Evolutionary conservation across 192 early-diverging fungal species (phyloP).

Genomic region (Glomus cerebriforme): DNA sequence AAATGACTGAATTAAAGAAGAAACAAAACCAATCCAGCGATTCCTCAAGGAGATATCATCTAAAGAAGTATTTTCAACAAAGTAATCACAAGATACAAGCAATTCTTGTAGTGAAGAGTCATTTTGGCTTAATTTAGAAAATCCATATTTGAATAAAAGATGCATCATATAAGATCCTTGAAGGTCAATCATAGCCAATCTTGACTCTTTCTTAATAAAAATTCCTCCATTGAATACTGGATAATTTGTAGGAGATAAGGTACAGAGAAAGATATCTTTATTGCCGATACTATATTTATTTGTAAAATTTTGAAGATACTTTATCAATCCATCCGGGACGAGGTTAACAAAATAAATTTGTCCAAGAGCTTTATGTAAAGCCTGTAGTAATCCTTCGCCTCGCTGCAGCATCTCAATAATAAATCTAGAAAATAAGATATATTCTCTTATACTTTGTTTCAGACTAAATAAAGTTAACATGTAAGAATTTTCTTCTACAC

Average conservation of each 20-base stretch:
- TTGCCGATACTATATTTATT: background rate
- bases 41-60: conserved; percentile 45
- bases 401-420: conserved; percentile 55
- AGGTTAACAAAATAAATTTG: conserved; percentile 32
- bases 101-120: conserved; percentile 24
- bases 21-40: conserved; percentile 45
- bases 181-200: conserved; percentile 51
- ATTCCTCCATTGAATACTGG: conserved; percentile 53
- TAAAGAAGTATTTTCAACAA: conserved; percentile 53
- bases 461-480: conserved; percentile 31
- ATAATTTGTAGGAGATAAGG: conserved; percentile 43
- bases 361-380: conserved; percentile 37
- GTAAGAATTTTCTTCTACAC: conserved; percentile 37
- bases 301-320: background rate
- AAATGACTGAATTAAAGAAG: background rate
- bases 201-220: conserved; percentile 58
- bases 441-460: conserved; percentile 48
- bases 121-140: conserved; percentile 9
- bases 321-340: background rate
- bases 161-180: conserved; percentile 58
- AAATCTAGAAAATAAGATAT: conserved; percentile 47
- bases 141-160: conserved; percentile 38
- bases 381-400: conserved; percentile 44
- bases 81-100: conserved; percentile 46
- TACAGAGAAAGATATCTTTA: conserved; percentile 24